Evolutionary conservation across 441 rosid species (phyloP), one percentile per base, ranked within the genome.

Genomic region (Gossypium schwendimanii): DNA sequence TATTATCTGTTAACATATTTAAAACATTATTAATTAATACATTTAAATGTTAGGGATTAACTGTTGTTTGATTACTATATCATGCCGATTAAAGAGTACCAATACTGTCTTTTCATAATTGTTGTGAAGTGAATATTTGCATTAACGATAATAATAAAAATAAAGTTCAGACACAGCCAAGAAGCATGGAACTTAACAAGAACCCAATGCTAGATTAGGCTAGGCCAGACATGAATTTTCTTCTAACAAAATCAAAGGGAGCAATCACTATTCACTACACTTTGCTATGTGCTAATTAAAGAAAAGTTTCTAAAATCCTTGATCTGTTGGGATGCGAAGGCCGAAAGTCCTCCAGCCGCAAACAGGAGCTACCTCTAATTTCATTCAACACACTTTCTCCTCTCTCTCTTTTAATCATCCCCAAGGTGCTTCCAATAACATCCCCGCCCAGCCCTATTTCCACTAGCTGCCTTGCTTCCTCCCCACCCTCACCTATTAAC

Each of bases 401-500:
- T 75, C 78, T 86, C 83, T 89, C 87, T 10, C 81, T 76, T 75
- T 76, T 84, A 39, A 96, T 88, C 24, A 33, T 79, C 82, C 87
- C 97, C 77, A 96, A 79, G 10, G 82, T 86, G 84, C 86, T 87
- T 36, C 97, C 97, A 50, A 91, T 86, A 64, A 91, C 92, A 70
- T 91, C 97, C 0, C 94, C 98, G 0, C 97, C 98, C 15, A 93
- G 87, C 71, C 98, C 98, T 15, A 71, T 69, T 74, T 84, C 79
- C 3, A 63, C 70, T 62, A 93, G 86, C 50, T 84, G 81, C 24
- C 93, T 97, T 4, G 79, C 81, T 73, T 83, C 92, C 77, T 89
- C 98, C 58, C 98, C 97, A 6, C 99, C 97, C 63, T 80, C 80
- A 0, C 20, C 39, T 71, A 95, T 73, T 60, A 93, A 69, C 77